Evolutionary conservation across 306 rosid genomes (phyloP), one percentile per base, ranked within the genome.

Genomic region (Acacia confusa): DNA sequence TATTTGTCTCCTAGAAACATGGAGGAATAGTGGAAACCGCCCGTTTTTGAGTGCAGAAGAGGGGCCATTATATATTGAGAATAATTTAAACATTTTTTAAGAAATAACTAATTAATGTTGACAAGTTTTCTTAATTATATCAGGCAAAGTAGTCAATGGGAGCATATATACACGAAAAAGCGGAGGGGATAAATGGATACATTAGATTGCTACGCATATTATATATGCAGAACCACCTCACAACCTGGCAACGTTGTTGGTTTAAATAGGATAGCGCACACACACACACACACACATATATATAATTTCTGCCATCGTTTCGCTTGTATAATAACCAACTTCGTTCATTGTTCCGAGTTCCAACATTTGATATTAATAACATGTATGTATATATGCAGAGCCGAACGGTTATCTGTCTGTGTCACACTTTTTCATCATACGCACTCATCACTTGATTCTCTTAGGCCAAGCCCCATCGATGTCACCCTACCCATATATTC

Each of bases 401-500:
- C 60, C 2, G 60, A 53, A 53, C 25, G 60, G 25, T 53, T 19
- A 53, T 53, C 60, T 53, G 60, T 53, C 60, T 7, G 60, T 20
- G 60, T 50, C 57, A 50, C 22, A 19, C 57, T 16, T 50, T 19
- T 17, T 50, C 57, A 17, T 4, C 61, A 2, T 55, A 16, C 12
- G 0, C 9, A 8, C 11, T 19, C 25, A 55, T 19, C 25, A 55
- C 58, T 50, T 50, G n/a, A 50, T 50, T 50, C 7, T 50, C 57
- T 50, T 19, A 1, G 0, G 24, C n/a, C 25, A 83, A 76, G 75
- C 77, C 57, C 9, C 79, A 36, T 36, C 83, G 70, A 68, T 83
- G 9, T 61, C 86, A 63, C 79, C 85, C 79, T 50, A 50, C 16
- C 5, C 20, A 50, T 50, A 16, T 50, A 78, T 86, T 80, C 74